Conservation (phyloP, 2,329 filamentous ascomycete species). For the Chrysoporthe deuterocubensis region DNA sequence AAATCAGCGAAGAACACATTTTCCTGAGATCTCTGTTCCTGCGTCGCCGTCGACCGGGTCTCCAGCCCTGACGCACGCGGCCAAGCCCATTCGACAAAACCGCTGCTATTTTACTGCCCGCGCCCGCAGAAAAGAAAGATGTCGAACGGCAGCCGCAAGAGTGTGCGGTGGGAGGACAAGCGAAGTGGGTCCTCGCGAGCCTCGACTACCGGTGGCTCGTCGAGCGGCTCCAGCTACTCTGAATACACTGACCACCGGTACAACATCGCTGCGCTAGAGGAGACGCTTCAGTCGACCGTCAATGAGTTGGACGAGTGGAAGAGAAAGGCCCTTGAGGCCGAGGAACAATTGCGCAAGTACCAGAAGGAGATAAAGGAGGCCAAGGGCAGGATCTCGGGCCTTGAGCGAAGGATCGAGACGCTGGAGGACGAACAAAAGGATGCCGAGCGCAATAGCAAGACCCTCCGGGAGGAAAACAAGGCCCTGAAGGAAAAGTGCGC, state of each 20-base stretch:
- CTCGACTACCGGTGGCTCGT: constrained; percentile 38
- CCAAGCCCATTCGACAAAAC: constrained; percentile 7
- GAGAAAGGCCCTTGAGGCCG: constrained; percentile 32
- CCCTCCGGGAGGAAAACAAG: constrained; percentile 30
- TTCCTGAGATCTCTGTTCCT: constrained; percentile 29
- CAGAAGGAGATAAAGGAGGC: constrained; percentile 26
- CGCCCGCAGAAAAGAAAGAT: constrained; percentile 13
- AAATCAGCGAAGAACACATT: constrained; percentile 41
- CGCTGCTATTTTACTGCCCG: neutral
- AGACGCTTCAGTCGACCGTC: constrained; percentile 33
- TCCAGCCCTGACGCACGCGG: constrained; percentile 21
- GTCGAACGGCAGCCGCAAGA: constrained; percentile 31
- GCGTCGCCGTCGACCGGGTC: constrained; percentile 12
- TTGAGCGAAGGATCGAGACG: constrained; percentile 28
- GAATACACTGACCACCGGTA: constrained; percentile 33
- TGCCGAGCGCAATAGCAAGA: constrained; percentile 35
- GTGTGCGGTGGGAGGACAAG: constrained; percentile 39
- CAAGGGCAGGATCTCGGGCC: constrained; percentile 31
- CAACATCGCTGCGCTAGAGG: constrained; percentile 35
- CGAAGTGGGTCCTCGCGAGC: constrained; percentile 34
- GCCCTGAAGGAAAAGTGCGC: constrained; percentile 30
- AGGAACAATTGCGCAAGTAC: constrained; percentile 31
- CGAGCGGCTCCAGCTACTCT: constrained; percentile 37
- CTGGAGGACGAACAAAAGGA: constrained; percentile 35
- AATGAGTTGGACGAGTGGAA: constrained; percentile 35